These are phyloP conservation scores for Tilletia horrida DNA, from an alignment of 1,284 basidiomycete species.

Conservation along the genomic window DNA sequence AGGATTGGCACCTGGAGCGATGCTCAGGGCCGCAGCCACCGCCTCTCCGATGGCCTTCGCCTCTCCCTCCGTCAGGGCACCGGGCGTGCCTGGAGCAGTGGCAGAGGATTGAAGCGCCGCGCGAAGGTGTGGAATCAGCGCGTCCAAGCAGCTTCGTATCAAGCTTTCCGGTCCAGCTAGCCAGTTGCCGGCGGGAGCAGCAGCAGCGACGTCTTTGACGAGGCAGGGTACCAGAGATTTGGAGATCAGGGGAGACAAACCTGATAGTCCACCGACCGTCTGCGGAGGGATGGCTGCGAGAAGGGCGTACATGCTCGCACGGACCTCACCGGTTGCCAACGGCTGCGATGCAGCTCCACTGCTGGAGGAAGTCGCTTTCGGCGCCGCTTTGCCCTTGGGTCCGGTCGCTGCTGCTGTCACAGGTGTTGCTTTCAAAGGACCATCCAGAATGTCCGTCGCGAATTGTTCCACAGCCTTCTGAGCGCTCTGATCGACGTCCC, in stretches of 20 bases:
- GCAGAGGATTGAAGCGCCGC: conserved; percentile 27
- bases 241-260: conserved; percentile 26
- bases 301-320: conserved; percentile 40
- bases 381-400: conserved; percentile 23
- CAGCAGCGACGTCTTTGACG: conserved; percentile 35
- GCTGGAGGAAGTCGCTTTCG: conserved; percentile 14
- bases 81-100: conserved; percentile 21
- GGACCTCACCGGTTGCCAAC: conserved; percentile 31
- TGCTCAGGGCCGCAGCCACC: neutral
- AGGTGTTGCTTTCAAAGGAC: conserved; percentile 18
- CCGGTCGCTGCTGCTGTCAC: neutral
- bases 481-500: conserved; percentile 31
- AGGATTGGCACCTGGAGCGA: neutral
- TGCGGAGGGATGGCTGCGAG: conserved; percentile 27
- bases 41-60: conserved; percentile 3
- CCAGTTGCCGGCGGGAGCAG: conserved; percentile 6
- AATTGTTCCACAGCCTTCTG: conserved; percentile 32
- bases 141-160: conserved; percentile 36
- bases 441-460: conserved; percentile 22
- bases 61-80: conserved; percentile 39
- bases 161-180: conserved; percentile 30
- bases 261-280: neutral
- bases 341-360: conserved; percentile 22
- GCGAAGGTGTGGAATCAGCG: conserved; percentile 33
- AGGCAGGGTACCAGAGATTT: conserved; percentile 34